These are phyloP conservation scores for Kuraishia borneana DNA, from an alignment of 805 yeast genomes.

Conservation along the genomic window DNA sequence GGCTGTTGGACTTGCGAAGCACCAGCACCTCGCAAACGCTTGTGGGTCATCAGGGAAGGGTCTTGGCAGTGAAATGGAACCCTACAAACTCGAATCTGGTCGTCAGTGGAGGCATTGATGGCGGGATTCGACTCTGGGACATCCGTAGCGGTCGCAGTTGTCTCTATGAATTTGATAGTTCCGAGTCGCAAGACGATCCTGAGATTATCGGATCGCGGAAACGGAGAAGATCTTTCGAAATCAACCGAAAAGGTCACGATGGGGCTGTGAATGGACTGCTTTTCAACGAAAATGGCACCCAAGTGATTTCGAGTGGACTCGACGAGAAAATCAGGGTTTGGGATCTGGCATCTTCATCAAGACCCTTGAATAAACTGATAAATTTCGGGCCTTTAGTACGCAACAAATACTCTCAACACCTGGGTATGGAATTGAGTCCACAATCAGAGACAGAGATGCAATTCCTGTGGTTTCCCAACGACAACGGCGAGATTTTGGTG, in stretches of 20 bases:
- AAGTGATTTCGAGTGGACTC: constrained; percentile 56
- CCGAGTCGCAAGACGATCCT: constrained; percentile 6
- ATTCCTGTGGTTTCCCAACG: constrained; percentile 61
- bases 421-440: constrained; percentile 44
- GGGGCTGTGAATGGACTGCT: constrained; percentile 69
- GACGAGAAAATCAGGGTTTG: constrained; percentile 78
- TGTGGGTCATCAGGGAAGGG: constrained; percentile 46
- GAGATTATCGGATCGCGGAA: constrained; percentile 4
- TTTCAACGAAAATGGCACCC: constrained; percentile 62
- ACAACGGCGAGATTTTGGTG: constrained; percentile 58
- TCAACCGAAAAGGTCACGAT: constrained; percentile 52
- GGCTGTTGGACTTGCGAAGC: constrained; percentile 65
- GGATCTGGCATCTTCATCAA: constrained; percentile 48
- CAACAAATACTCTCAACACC: constrained; percentile 46
- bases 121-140: constrained; percentile 81
- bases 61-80: constrained; percentile 61
- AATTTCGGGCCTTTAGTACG: constrained; percentile 74
- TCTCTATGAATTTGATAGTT: constrained; percentile 45
- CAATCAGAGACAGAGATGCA: constrained; percentile 41
- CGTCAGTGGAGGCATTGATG: constrained; percentile 76
- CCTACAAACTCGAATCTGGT: constrained; percentile 50
- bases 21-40: constrained; percentile 66
- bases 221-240: constrained; percentile 8
- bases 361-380: constrained; percentile 42
- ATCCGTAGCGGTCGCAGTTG: constrained; percentile 58